These are phyloP conservation scores for Penicillium odoratum DNA, from an alignment of 495 filamentous ascomycete genomes.

Conservation along the genomic window DNA sequence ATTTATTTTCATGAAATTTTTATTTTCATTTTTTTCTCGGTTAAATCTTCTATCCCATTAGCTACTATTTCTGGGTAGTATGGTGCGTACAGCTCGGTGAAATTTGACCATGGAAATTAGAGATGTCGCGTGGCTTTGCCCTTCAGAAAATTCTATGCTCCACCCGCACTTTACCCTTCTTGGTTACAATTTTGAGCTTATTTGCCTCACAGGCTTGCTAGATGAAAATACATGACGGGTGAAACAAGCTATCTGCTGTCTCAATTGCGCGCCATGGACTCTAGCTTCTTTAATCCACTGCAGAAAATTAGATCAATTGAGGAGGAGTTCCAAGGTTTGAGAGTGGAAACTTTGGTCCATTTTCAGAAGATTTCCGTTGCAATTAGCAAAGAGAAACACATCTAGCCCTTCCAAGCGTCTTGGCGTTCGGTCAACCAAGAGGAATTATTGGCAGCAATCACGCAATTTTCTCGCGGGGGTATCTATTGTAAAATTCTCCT, in stretches of 20 bases:
- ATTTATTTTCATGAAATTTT: no score
- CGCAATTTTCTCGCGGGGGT: not conserved
- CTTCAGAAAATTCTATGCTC: not conserved
- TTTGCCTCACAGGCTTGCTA: not conserved
- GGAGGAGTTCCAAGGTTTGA: not conserved
- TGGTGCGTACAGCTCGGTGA: not conserved
- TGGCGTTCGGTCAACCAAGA: constrained; percentile 1
- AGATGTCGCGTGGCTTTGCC: not conserved
- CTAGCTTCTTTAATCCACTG: not conserved
- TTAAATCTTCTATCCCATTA: no score
- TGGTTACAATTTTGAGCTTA: not conserved
- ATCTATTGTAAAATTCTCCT: constrained; percentile 6
- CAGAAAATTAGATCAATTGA: not conserved
- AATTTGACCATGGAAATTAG: not conserved
- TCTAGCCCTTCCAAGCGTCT: constrained; percentile 1
- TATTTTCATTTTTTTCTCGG: no score
- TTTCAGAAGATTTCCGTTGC: not conserved
- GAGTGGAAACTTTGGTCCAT: not conserved
- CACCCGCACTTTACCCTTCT: not conserved
- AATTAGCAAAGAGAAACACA: constrained; percentile 5
- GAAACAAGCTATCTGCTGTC: not conserved
- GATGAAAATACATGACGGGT: not conserved
- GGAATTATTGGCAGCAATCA: constrained; percentile 3
- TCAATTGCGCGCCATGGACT: not conserved
- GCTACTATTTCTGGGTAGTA: not conserved